Evolutionary conservation across 176 grass and related monocot species (phyloP).

Genomic region (Tillandsia leiboldiana): DNA sequence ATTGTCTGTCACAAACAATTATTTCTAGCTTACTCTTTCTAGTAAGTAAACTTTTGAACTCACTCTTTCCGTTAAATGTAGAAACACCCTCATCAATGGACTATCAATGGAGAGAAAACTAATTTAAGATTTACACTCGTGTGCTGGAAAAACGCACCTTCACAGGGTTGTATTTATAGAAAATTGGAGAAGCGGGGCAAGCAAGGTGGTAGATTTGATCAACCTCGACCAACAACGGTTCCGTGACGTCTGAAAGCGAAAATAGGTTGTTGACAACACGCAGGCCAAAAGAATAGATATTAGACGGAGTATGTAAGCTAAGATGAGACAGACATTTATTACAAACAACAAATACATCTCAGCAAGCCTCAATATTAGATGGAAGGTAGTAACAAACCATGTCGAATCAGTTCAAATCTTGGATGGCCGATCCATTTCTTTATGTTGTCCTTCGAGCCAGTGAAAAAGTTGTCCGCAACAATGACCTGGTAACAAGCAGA

Average conservation of each 20-base stretch:
- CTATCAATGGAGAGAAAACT: neutral
- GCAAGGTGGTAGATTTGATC: slow-evolving; percentile 99
- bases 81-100: neutral
- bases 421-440: slow-evolving; percentile 98
- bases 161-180: slow-evolving; percentile 99
- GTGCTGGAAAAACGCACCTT: slow-evolving; percentile 42
- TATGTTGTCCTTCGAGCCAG: slow-evolving; percentile 98
- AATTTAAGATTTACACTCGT: neutral
- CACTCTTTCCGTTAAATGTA: too few relatives aligned
- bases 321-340: too few relatives aligned
- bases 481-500: slow-evolving; percentile 54
- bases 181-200: slow-evolving; percentile 99
- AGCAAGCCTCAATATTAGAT: neutral
- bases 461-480: slow-evolving; percentile 95
- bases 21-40: neutral
- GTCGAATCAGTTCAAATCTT: slow-evolving; percentile 99
- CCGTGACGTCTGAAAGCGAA: slow-evolving; percentile 62
- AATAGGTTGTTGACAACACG: neutral
- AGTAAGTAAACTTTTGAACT: neutral
- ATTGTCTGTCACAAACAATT: slow-evolving; percentile 53
- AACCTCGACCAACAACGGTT: slow-evolving; percentile 87
- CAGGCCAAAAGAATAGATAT: too few relatives aligned
- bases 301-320: too few relatives aligned
- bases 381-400: slow-evolving; percentile 42
- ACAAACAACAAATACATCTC: too few relatives aligned